Evolutionary conservation across 2,329 filamentous ascomycete species (phyloP), one percentile per base, ranked within the genome.

Genomic region (Cladophialophora exuberans): DNA sequence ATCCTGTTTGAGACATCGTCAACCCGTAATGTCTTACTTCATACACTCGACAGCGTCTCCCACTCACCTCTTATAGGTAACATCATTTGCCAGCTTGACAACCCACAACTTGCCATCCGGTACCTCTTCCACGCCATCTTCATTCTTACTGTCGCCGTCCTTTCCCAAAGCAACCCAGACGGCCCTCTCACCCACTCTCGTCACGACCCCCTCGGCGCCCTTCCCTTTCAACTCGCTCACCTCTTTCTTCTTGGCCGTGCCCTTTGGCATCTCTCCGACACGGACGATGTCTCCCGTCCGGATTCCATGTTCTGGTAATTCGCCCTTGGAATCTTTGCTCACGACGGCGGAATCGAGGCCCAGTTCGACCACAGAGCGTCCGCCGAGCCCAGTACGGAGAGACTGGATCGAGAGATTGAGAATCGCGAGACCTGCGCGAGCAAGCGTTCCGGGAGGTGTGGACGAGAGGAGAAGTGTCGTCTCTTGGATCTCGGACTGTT

Each of bases 331-430:
- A 11, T 59, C 61, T 30, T 62, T 65, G 3, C 73, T 71, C 3
- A 82, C 79, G 1, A 87, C 81, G 0, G 90, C 88, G n/a, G 83
- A 74, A 66, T 97, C 93, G 1, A 74, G 71, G 1, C 75, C 77
- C 4, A 99, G 83, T 70, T 97, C 92, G 3, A 97, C 76, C 1
- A 99, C 87, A 0, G 89, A 90, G 61, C 90, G 89, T n/a, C 94
- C 94, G 13, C 92, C 94, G 31, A 97, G 79, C 0, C 94, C 94
- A 0, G 94, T 99, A 25, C 92, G 86, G 68, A 89, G 88, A 15
- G 88, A 86, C 9, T 81, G 77, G 28, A 96, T 76, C 26, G 75
- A 72, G 13, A 77, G 63, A 3, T 72, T 73, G 35, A 74, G 71
- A 3, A 75, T 66, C 3, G 74, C 75, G 2, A 72, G 63, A 1